A percentile compares a stretch with the other conserved stretches of the same genome.
These are phyloP conservation scores for Hyphochytrium catenoides DNA, from an alignment of 352 stramenopile genomes.

Conservation along the genomic window DNA sequence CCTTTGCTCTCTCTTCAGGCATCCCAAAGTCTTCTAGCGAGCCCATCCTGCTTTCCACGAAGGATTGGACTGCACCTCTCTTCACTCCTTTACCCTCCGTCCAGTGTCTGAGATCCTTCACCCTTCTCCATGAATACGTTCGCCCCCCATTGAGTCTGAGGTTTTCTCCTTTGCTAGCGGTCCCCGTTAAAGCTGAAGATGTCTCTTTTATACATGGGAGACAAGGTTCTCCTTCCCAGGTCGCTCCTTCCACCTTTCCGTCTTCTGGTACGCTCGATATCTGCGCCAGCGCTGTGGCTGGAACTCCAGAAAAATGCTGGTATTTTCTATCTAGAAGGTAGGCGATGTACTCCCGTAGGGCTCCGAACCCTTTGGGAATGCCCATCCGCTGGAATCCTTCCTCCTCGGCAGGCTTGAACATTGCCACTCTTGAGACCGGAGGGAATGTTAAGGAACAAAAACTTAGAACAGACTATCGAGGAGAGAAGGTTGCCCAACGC, in stretches of 20 bases:
- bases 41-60: constrained; percentile 39
- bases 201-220: no score
- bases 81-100: constrained; percentile 10
- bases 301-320: constrained; percentile 42
- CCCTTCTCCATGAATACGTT: no score
- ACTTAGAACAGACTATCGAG: no score
- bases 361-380: constrained; percentile 30
- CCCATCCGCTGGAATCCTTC: constrained; percentile 45
- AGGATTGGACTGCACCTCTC: constrained; percentile 43
- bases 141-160: constrained; percentile 18
- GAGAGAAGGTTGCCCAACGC: no score
- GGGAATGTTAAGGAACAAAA: no score
- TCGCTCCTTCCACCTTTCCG: no score
- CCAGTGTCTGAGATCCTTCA: no score
- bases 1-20: constrained; percentile 28
- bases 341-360: constrained; percentile 36
- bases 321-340: constrained; percentile 37
- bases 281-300: constrained; percentile 35
- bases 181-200: no score
- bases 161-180: no score
- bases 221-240: no score
- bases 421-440: constrained; percentile 40
- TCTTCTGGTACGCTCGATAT: no score
- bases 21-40: constrained; percentile 58
- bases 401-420: constrained; percentile 52